phyloP scores from a whole-genome alignment of 2,329 filamentous ascomycete species.

The Botrytis pseudocinerea region DNA sequence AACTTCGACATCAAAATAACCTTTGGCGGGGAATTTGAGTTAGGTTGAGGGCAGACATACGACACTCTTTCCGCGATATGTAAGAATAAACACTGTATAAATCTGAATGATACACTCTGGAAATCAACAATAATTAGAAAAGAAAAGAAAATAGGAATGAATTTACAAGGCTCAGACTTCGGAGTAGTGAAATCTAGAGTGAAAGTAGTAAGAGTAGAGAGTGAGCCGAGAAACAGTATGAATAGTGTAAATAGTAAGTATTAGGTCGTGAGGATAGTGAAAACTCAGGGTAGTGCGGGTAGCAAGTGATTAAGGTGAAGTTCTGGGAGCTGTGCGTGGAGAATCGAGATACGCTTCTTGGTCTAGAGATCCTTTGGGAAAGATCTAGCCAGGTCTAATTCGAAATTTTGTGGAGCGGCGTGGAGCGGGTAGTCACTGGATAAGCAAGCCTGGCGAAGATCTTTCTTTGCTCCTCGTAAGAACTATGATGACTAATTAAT shows the following conservation, averaged over 20 bases:
- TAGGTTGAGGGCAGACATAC: not conserved
- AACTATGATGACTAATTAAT: slow-evolving; percentile 4
- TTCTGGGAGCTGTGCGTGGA: not conserved
- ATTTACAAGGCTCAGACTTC: slow-evolving; percentile 1
- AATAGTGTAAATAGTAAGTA: slow-evolving; percentile 3
- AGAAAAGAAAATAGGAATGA: not conserved
- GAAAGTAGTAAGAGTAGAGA: not conserved
- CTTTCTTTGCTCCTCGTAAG: not conserved
- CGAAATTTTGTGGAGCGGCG: slow-evolving; percentile 8
- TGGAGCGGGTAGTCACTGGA: slow-evolving; percentile 1
- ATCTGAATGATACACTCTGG: not conserved
- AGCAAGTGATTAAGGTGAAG: not conserved
- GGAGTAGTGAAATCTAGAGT: slow-evolving; percentile 6
- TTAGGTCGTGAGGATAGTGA: slow-evolving; percentile 1
- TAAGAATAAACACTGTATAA: not conserved
- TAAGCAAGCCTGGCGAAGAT: slow-evolving; percentile 19
- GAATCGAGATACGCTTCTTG: not conserved
- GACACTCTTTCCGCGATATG: not conserved
- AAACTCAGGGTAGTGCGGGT: not conserved
- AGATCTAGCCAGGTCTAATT: slow-evolving; percentile 24
- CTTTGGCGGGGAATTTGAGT: not conserved
- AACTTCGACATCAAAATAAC: not conserved
- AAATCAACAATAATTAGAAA: not conserved
- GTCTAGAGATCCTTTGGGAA: slow-evolving; percentile 16
- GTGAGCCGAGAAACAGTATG: not conserved